A percentile compares a stretch with the other conserved stretches of the same genome.
Evolutionary conservation across 2,329 filamentous ascomycete species (phyloP).

Genomic region (Thielaviopsis cerberus): DNA sequence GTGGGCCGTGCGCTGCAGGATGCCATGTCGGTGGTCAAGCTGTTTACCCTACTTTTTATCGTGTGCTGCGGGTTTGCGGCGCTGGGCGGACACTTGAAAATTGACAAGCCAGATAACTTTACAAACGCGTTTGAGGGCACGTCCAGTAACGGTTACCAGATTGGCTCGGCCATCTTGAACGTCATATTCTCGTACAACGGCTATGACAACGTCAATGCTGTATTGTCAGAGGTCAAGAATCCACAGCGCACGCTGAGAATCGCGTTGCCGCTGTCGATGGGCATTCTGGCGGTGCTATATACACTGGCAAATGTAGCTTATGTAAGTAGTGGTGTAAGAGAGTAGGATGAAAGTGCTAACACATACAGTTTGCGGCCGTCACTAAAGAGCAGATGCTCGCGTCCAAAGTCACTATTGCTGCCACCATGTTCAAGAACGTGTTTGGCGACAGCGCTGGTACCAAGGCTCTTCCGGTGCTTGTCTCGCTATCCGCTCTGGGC

Average conservation of each 20-base stretch:
- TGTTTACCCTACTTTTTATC: slow-evolving; percentile 39
- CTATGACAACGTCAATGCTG: slow-evolving; percentile 46
- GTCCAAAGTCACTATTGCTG: slow-evolving; percentile 42
- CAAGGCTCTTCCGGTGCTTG: slow-evolving; percentile 33
- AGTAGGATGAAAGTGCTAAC: too few relatives aligned
- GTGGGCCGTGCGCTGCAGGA: slow-evolving; percentile 42
- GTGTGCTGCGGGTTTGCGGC: slow-evolving; percentile 41
- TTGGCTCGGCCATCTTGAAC: slow-evolving; percentile 35
- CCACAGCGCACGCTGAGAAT: slow-evolving; percentile 34
- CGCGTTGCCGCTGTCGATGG: slow-evolving; percentile 37
- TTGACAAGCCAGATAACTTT: slow-evolving; percentile 37
- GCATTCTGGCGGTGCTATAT: slow-evolving; percentile 35
- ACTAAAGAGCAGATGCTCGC: slow-evolving; percentile 37
- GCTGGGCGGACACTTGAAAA: slow-evolving; percentile 28
- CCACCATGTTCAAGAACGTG: slow-evolving; percentile 41
- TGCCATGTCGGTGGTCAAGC: slow-evolving; percentile 40
- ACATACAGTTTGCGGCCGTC: slow-evolving; percentile 45
- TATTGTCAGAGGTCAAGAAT: slow-evolving; percentile 37
- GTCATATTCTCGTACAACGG: slow-evolving; percentile 44
- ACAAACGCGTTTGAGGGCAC: slow-evolving; percentile 32
- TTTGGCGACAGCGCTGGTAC: slow-evolving; percentile 38
- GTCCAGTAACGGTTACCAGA: slow-evolving; percentile 25
- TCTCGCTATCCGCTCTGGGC: slow-evolving; percentile 41
- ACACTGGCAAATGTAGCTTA: slow-evolving; percentile 47
- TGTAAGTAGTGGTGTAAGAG: too few relatives aligned